Percentiles rank a stretch among this genome's conserved stretches.
phyloP scores from a whole-genome alignment of 805 yeast species.

The Lipomyces sp. region DNA sequence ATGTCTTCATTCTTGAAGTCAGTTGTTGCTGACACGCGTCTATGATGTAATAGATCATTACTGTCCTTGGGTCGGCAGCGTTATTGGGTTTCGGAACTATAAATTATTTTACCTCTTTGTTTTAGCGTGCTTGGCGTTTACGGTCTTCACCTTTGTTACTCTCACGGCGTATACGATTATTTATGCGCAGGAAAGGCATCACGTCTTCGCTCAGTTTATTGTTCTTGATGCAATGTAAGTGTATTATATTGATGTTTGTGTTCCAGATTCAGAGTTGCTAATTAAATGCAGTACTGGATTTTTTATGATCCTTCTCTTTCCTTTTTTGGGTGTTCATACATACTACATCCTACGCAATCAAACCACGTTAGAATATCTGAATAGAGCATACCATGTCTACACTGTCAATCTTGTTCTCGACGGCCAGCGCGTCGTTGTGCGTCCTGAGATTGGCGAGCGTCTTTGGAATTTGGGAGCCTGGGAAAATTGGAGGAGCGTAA shows the following conservation, averaged over 20 bases:
- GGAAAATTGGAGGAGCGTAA: slow-evolving; percentile 27
- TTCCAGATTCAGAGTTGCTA: background rate
- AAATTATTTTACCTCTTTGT: slow-evolving; percentile 52
- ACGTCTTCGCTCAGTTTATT: slow-evolving; percentile 25
- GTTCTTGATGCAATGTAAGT: slow-evolving; percentile 16
- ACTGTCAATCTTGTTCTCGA: background rate
- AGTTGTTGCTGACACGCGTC: background rate
- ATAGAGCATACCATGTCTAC: slow-evolving; percentile 4
- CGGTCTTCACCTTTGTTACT: slow-evolving; percentile 19
- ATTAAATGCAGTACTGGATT: slow-evolving; percentile 8
- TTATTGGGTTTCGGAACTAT: slow-evolving; percentile 68
- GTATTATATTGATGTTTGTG: background rate
- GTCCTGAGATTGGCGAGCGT: slow-evolving; percentile 19
- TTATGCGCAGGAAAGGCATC: slow-evolving; percentile 6
- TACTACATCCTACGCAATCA: slow-evolving; percentile 14
- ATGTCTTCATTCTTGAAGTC: too few relatives aligned
- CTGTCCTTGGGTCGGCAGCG: slow-evolving; percentile 72
- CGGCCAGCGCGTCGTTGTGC: slow-evolving; percentile 9
- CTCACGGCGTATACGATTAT: slow-evolving; percentile 13
- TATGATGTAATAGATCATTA: slow-evolving; percentile 63
- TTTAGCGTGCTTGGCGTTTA: slow-evolving; percentile 1
- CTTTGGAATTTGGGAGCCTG: slow-evolving; percentile 25
- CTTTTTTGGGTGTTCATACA: slow-evolving; percentile 16
- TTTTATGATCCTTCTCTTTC: slow-evolving; percentile 4
- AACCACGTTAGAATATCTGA: slow-evolving; percentile 21